A percentile compares a stretch with the other conserved stretches of the same genome.
Evolutionary conservation across 2,329 filamentous ascomycete genomes (phyloP).

Genomic region (Paraphoma sp.): DNA sequence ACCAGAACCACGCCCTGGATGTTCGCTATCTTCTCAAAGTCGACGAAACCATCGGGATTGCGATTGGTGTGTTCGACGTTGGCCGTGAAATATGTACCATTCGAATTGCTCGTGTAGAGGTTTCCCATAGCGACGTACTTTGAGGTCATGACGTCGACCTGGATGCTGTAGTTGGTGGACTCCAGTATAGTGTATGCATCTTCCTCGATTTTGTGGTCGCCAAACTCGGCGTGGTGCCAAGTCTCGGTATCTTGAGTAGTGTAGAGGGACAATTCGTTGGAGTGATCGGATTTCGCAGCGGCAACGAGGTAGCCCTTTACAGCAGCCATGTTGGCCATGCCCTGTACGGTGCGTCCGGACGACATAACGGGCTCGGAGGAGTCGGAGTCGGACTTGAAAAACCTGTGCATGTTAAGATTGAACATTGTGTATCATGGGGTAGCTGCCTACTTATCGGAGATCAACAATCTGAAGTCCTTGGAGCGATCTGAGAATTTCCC

Average conservation of each 20-base stretch:
- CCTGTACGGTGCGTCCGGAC: constrained; percentile 74
- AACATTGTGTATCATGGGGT: no score
- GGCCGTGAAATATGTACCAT: constrained; percentile 92
- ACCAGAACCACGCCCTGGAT: constrained; percentile 93
- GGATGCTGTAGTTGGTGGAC: constrained; percentile 97
- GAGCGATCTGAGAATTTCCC: constrained; percentile 74
- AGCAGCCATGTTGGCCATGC: constrained; percentile 79
- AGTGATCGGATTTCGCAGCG: constrained; percentile 78
- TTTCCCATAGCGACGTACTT: constrained; percentile 76
- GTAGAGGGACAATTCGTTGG: constrained; percentile 90
- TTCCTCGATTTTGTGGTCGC: constrained; percentile 82
- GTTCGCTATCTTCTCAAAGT: constrained; percentile 91
- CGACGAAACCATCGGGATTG: constrained; percentile 75
- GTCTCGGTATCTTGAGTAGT: constrained; percentile 81
- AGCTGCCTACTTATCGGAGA: constrained; percentile 70
- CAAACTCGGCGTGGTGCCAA: constrained; percentile 94
- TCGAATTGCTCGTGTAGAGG: constrained; percentile 94
- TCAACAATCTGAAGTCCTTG: constrained; percentile 77
- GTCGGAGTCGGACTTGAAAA: constrained; percentile 63
- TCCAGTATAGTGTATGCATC: constrained; percentile 91
- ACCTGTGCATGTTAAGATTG: constrained; percentile 51
- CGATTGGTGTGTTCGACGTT: constrained; percentile 94
- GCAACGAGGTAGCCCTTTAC: constrained; percentile 89
- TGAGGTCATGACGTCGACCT: constrained; percentile 87
- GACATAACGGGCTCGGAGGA: constrained; percentile 78